Base-by-base conservation (phyloP, 78 protist species). In the Dictyostelium brefeldianum region DNA sequence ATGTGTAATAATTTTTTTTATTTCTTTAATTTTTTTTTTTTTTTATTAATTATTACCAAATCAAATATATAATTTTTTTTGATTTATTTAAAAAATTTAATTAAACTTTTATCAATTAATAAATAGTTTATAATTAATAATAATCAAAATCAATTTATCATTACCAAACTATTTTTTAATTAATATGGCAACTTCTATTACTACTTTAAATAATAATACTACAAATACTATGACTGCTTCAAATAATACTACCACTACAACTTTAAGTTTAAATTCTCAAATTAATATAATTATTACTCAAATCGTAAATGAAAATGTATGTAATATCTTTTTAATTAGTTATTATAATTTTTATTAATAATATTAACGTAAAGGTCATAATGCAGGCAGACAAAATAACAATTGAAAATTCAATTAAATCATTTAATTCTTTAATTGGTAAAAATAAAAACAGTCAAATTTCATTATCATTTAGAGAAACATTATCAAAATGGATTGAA, bases 321-420 rank as follows among this genome's bases (percentile, higher is more conserved):
- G 70, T 62, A 11, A 59, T 14, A 17, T 53, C 18, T 51, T 51
- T 10, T 51, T 51, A 15, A n/a, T n/a, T n/a, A n/a, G n/a, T n/a
- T n/a, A n/a, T n/a, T n/a, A n/a, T n/a, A n/a, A n/a, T n/a, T n/a
- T n/a, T n/a, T n/a, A n/a, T n/a, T n/a, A n/a, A n/a, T n/a, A n/a
- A n/a, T n/a, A n/a, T n/a, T n/a, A n/a, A n/a, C n/a, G n/a, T n/a
- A n/a, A n/a, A n/a, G n/a, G n/a, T n/a, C n/a, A n/a, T n/a, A n/a
- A n/a, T n/a, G n/a, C n/a, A n/a, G n/a, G 54, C 41, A n/a, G 79
- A 73, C 9, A 73, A 73, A 73, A 18, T 36, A 29, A n/a, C 51
- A 73, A 46, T 73, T n/a, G 79, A 73, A 73, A 73, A 73, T 73
- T 22, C 56, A 36, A 47, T 73, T n/a, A 73, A 73, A 73, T 46